Evolutionary conservation across 1,139 yeast genomes (phyloP).

Genomic region (Blastobotrys indianensis): DNA sequence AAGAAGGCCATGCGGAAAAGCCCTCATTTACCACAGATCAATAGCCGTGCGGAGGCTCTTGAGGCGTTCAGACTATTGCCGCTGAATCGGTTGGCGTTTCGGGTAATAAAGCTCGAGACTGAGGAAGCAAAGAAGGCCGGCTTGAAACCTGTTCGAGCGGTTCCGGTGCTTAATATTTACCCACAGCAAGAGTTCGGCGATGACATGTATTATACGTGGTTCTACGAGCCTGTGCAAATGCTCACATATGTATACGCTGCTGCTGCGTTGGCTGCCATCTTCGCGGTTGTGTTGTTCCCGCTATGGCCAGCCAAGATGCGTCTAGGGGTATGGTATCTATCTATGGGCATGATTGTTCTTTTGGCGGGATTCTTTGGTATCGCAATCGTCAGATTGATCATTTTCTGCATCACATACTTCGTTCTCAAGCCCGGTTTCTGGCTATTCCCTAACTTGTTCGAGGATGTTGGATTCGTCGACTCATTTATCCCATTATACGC

Average conservation of each 20-base stretch:
- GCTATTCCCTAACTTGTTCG: conserved; percentile 94
- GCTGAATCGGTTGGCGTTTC: conserved; percentile 66
- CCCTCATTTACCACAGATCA: conserved; percentile 56
- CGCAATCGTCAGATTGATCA: conserved; percentile 72
- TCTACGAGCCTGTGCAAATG: conserved; percentile 71
- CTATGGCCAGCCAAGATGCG: conserved; percentile 93
- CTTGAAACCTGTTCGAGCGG: conserved; percentile 62
- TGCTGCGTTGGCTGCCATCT: conserved; percentile 59
- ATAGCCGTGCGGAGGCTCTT: conserved; percentile 51
- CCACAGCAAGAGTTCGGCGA: conserved; percentile 67
- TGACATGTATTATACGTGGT: conserved; percentile 86
- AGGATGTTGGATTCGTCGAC: conserved; percentile 89
- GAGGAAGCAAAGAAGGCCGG: conserved; percentile 60
- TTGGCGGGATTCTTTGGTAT: conserved; percentile 69
- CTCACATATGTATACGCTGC: conserved; percentile 55
- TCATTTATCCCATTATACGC: conserved; percentile 85
- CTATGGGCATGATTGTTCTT: conserved; percentile 69
- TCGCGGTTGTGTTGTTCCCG: conserved; percentile 83
- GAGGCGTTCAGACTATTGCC: conserved; percentile 63
- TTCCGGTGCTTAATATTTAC: conserved; percentile 63
- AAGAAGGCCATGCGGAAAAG: conserved; percentile 47
- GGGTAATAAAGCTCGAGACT: conserved; percentile 54
- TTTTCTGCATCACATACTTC: conserved; percentile 59
- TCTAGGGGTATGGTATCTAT: conserved; percentile 83
- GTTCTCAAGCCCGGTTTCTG: conserved; percentile 70